Percentiles rank a stretch among this genome's conserved stretches.
phyloP scores from a whole-genome alignment of 129 eudicot genomes.

The Artemisia argyi region DNA sequence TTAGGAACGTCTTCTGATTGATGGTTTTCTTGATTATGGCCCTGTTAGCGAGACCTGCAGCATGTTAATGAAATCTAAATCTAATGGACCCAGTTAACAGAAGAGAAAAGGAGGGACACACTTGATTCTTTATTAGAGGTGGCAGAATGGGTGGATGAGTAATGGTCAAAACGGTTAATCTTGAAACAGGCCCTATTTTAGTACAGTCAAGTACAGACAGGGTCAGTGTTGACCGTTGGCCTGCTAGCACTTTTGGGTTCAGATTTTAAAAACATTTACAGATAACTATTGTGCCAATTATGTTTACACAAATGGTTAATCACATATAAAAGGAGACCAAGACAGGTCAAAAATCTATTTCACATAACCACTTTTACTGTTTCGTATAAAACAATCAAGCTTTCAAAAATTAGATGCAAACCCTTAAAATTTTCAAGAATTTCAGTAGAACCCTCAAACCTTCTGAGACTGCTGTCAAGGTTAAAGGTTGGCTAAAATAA shows the following conservation, averaged over 20 bases:
- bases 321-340: no score
- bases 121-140: neutral
- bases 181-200: neutral
- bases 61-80: conserved; percentile 65
- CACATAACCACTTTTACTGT: no score
- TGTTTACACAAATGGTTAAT: neutral
- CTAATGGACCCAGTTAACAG: conserved; percentile 25
- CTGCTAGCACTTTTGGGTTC: neutral
- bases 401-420: no score
- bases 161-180: neutral
- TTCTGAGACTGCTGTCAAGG: no score
- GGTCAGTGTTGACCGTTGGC: neutral
- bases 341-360: no score
- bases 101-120: neutral
- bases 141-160: neutral
- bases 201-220: no score
- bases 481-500: no score
- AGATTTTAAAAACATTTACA: no score
- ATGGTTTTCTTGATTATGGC: conserved; percentile 28
- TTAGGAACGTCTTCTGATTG: conserved; percentile 22
- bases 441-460: no score
- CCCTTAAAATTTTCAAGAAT: no score
- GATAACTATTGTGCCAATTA: neutral
- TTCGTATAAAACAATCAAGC: no score
- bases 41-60: conserved; percentile 84